These are phyloP conservation scores for Coemansia sp. DNA, from an alignment of 192 early-diverging fungal species.

Conservation along the genomic window DNA sequence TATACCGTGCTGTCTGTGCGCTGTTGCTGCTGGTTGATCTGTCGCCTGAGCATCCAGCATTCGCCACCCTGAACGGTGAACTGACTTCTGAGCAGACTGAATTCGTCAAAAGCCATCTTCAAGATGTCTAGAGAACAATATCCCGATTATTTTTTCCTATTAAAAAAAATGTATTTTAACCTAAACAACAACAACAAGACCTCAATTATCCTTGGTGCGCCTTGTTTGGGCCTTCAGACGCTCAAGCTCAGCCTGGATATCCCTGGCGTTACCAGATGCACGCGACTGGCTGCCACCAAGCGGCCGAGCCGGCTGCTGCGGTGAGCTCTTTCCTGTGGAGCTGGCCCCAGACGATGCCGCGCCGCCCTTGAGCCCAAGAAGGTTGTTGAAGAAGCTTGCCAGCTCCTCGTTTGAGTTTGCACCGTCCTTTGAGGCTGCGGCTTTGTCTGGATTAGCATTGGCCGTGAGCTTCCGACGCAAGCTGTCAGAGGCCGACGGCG, in stretches of 20 bases:
- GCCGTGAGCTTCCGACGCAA: constrained; percentile 8
- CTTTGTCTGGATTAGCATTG: not conserved
- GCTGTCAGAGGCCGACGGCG: not conserved
- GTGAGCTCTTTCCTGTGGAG: constrained; percentile 38
- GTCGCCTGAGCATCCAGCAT: constrained; percentile 17
- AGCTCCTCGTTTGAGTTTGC: constrained; percentile 73
- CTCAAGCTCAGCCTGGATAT: constrained; percentile 49
- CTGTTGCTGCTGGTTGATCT: constrained; percentile 26
- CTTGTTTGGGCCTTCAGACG: constrained; percentile 49
- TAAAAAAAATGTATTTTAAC: not conserved
- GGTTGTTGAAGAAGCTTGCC: constrained; percentile 87
- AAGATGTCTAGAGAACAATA: not conserved
- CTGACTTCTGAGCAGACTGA: constrained; percentile 1
- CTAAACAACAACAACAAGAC: too few relatives aligned
- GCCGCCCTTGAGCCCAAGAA: constrained; percentile 65
- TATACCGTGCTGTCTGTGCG: constrained; percentile 31
- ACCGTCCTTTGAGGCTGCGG: not conserved
- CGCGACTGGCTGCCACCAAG: constrained; percentile 24
- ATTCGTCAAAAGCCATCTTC: constrained; percentile 24
- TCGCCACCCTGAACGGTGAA: constrained; percentile 16
- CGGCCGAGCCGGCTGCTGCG: constrained; percentile 33
- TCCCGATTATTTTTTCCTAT: not conserved
- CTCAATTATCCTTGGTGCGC: constrained; percentile 29
- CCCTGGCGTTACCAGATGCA: constrained; percentile 22
- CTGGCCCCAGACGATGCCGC: constrained; percentile 29